Evolutionary conservation across 768 basidiomycete species (phyloP), one percentile per base, ranked within the genome.

Genomic region (Lentinula edodes): DNA sequence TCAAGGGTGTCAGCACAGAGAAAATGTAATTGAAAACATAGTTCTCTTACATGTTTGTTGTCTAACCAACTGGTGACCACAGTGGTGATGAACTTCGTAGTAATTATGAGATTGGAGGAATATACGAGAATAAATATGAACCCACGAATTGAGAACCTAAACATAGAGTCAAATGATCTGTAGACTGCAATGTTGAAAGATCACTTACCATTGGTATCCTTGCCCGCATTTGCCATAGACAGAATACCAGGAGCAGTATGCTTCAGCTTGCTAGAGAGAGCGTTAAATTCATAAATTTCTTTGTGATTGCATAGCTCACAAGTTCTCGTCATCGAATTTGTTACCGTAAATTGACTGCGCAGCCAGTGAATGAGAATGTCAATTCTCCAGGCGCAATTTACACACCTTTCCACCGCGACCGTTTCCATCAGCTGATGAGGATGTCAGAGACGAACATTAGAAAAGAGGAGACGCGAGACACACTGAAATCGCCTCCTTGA

Each of bases 401-500:
- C 46, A 48, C 46, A 88, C 90, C 85, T 94, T 93, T 74, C 93
- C 93, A 66, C 93, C 93, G 66, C 93, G 93, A 64, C 93, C 93
- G 64, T 95, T 92, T 60, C 91, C 90, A 42, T 81, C 80, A 60
- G 91, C 91, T 93, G 61, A 52, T 4, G 3, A 43, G 34, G n/a
- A 46, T 4, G 16, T 41, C 43, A 48, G 38, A 32, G 52, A 61
- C 7, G 10, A 20, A 2, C 13, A 16, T 32, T 9, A 28, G 10
- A 5, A 16, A 46, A 39, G 9, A 23, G 4, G 9, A 41, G 35
- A 16, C 45, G 55, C 50, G 66, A 15, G 20, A 83, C 90, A 68
- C 73, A 90, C 92, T 97, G 76, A 98, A 99, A 78, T 98, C 96
- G 76, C 96, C 96, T 69, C 95, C 95, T 78, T 98, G 95, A 67